Evolutionary conservation across 257 asterid genomes (phyloP).

Genomic region (Solanum pinnatisectum): DNA sequence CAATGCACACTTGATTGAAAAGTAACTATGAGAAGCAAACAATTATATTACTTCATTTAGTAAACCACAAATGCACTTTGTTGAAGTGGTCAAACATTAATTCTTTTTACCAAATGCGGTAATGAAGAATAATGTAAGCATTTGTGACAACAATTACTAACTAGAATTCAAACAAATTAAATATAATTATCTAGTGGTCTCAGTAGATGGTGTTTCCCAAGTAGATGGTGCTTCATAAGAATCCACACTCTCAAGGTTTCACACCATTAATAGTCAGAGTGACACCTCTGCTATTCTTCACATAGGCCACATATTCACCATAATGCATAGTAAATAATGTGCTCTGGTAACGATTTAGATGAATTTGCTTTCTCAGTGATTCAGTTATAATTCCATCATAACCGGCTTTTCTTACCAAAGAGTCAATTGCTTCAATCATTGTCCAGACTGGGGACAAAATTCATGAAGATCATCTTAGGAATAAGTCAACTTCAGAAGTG

Average conservation of each 20-base stretch:
- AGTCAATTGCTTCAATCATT: slow-evolving; percentile 60
- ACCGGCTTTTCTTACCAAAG: slow-evolving; percentile 71
- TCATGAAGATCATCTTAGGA: background rate
- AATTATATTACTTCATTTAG: background rate
- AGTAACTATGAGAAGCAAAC: background rate
- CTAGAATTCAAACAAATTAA: background rate
- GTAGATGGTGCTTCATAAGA: slow-evolving; percentile 1
- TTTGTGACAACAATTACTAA: background rate
- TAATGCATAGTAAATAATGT: slow-evolving; percentile 72
- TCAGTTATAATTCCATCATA: slow-evolving; percentile 51
- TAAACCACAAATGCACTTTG: background rate
- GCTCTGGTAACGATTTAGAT: slow-evolving; percentile 81
- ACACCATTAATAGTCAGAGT: slow-evolving; percentile 59
- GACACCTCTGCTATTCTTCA: slow-evolving; percentile 65
- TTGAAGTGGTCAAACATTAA: background rate
- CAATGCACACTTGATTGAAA: background rate
- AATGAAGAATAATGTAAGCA: background rate
- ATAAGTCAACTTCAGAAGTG: background rate
- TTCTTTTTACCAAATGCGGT: background rate
- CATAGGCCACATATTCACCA: slow-evolving; percentile 62
- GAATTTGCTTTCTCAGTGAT: slow-evolving; percentile 14
- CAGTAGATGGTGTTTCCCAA: slow-evolving; percentile 1
- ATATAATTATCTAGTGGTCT: background rate
- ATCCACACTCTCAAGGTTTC: slow-evolving; percentile 33
- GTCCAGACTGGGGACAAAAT: slow-evolving; percentile 51